phyloP scores from a whole-genome alignment of 495 filamentous ascomycete species.

The Hamigera avellanea region DNA sequence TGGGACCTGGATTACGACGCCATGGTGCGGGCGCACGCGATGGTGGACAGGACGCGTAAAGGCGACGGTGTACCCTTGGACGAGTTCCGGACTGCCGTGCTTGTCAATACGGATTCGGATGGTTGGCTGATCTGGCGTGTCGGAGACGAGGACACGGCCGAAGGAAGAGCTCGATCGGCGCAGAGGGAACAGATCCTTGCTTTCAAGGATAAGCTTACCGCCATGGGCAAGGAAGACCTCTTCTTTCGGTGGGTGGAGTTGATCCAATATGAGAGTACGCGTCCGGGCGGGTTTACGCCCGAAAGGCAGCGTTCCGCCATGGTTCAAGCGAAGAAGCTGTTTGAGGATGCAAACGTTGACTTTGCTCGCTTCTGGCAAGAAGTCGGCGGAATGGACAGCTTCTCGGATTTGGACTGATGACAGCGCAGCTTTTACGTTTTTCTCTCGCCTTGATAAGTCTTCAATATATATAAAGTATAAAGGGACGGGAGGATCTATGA shows the following conservation, averaged over 20 bases:
- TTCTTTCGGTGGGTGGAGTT: constrained; percentile 83
- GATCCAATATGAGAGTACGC: constrained; percentile 67
- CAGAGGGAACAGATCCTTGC: constrained; percentile 51
- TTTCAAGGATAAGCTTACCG: constrained; percentile 59
- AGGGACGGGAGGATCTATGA: no score
- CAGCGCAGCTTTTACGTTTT: no score
- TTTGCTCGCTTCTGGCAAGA: constrained; percentile 67
- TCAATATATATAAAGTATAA: not conserved
- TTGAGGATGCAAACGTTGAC: constrained; percentile 56
- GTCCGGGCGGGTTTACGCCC: constrained; percentile 57
- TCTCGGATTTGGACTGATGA: constrained; percentile 30
- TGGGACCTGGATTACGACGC: constrained; percentile 73
- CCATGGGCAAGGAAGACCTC: constrained; percentile 66
- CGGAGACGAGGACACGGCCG: constrained; percentile 38
- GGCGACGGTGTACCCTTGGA: constrained; percentile 36
- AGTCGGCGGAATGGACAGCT: constrained; percentile 53
- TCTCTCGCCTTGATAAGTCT: constrained; percentile 1
- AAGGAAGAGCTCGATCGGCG: constrained; percentile 31
- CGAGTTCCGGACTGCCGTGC: constrained; percentile 49
- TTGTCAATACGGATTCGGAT: constrained; percentile 50
- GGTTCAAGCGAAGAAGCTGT: constrained; percentile 53
- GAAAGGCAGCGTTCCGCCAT: constrained; percentile 58
- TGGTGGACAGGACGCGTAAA: constrained; percentile 40
- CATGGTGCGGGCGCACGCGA: constrained; percentile 55
- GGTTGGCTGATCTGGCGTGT: constrained; percentile 55